Conservation (phyloP, 1,284 basidiomycete species). For the Calocybe gambosa region DNA sequence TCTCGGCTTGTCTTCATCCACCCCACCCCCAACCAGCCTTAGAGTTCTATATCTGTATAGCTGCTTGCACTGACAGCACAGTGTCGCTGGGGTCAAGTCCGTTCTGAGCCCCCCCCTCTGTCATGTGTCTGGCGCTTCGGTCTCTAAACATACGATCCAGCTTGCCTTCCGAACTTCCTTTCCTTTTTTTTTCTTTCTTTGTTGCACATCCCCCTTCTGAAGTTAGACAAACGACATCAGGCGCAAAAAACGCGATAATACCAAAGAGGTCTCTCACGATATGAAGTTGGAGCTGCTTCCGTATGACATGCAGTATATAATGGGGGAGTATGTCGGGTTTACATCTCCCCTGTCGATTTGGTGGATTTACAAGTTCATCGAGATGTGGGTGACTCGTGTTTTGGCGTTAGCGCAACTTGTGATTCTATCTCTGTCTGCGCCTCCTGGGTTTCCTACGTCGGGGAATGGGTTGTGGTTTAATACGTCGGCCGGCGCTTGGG, state of each 20-base stretch:
- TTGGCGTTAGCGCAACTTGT: conserved; percentile 19
- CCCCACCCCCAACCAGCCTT: background rate
- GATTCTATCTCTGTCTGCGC: conserved; percentile 25
- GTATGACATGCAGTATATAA: conserved; percentile 12
- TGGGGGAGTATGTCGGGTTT: conserved; percentile 13
- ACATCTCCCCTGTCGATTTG: conserved; percentile 12
- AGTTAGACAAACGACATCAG: no score
- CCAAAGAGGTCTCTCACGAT: conserved; percentile 17
- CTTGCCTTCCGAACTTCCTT: conserved; percentile 8
- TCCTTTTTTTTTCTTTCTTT: no score
- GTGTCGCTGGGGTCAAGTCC: conserved; percentile 10
- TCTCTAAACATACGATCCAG: conserved; percentile 10
- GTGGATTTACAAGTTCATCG: conserved; percentile 12
- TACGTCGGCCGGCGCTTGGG: conserved; percentile 48
- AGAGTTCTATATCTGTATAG: conserved; percentile 3
- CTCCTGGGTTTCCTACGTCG: conserved; percentile 55
- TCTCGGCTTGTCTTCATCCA: no score
- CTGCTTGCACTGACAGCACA: background rate
- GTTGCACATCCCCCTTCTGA: no score
- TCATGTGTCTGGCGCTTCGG: conserved; percentile 16
- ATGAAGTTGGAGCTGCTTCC: conserved; percentile 13
- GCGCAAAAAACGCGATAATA: conserved; percentile 1
- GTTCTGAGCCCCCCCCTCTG: conserved; percentile 13
- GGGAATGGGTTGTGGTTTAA: conserved; percentile 72
- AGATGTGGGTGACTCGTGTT: conserved; percentile 21